A percentile compares a stretch with the other conserved stretches of the same genome.
phyloP scores from a whole-genome alignment of 1,139 yeast species.

The Kazachstania sp. region DNA sequence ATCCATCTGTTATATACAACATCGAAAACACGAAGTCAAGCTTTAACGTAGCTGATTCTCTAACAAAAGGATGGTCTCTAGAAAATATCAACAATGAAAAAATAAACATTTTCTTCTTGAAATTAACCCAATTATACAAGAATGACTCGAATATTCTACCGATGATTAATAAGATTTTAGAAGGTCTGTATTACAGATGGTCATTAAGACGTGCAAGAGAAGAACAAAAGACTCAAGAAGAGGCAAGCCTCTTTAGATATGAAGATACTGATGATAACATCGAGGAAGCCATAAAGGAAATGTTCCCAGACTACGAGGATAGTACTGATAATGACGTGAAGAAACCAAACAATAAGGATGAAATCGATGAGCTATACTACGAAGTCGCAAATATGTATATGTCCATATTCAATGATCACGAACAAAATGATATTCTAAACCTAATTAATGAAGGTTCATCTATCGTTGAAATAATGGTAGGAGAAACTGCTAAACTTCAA shows the following conservation, averaged over 20 bases:
- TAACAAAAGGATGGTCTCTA: conserved; percentile 38
- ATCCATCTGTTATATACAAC: conserved; percentile 32
- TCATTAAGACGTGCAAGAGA: conserved; percentile 56
- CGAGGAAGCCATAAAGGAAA: conserved; percentile 48
- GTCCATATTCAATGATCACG: conserved; percentile 26
- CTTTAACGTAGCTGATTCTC: conserved; percentile 33
- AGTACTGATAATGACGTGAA: conserved; percentile 32
- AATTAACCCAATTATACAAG: conserved; percentile 25
- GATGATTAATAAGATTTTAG: conserved; percentile 41
- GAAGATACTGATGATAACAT: conserved; percentile 48
- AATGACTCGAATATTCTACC: conserved; percentile 14
- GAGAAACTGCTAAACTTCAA: conserved; percentile 23
- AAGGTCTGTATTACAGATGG: conserved; percentile 71
- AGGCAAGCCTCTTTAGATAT: conserved; percentile 56
- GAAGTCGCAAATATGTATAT: conserved; percentile 35
- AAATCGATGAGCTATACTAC: conserved; percentile 33
- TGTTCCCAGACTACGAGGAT: conserved; percentile 81
- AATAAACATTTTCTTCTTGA: conserved; percentile 36
- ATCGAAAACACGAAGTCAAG: conserved; percentile 21
- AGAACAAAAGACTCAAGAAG: conserved; percentile 54
- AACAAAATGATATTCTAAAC: conserved; percentile 21
- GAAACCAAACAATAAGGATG: conserved; percentile 10
- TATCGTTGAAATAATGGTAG: conserved; percentile 29
- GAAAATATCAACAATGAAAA: conserved; percentile 44
- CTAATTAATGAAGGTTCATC: conserved; percentile 40